phyloP scores from a whole-genome alignment of 371 early-diverging fungal species.

The Mucor indicus region DNA sequence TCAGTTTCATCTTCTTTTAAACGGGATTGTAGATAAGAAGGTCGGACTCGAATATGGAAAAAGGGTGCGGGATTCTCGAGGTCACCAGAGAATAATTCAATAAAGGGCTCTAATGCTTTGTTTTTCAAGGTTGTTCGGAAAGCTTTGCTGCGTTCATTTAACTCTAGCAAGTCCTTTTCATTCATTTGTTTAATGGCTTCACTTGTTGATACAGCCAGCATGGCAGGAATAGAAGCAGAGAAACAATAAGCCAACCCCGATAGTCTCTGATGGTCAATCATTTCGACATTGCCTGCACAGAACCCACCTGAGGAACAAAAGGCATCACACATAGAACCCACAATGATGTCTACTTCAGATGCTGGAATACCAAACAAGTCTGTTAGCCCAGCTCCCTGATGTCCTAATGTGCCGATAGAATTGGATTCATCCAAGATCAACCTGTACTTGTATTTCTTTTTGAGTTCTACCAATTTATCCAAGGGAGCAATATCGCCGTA shows the following conservation, averaged over 20 bases:
- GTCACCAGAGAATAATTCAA: slow-evolving; percentile 51
- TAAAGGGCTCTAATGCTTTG: slow-evolving; percentile 33
- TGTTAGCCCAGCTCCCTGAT: slow-evolving; percentile 87
- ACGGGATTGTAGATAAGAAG: slow-evolving; percentile 36
- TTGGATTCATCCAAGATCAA: slow-evolving; percentile 96
- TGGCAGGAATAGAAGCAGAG: slow-evolving; percentile 98
- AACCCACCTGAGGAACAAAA: slow-evolving; percentile 95
- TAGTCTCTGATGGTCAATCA: slow-evolving; percentile 94
- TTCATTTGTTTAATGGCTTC: slow-evolving; percentile 78
- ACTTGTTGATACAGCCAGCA: slow-evolving; percentile 86
- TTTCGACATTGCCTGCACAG: slow-evolving; percentile 84
- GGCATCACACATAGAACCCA: slow-evolving; percentile 88
- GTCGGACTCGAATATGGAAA: slow-evolving; percentile 65
- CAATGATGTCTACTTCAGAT: slow-evolving; percentile 91
- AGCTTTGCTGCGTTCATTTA: slow-evolving; percentile 30
- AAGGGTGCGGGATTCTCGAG: slow-evolving; percentile 58
- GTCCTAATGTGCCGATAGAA: slow-evolving; percentile 93
- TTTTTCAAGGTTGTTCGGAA: slow-evolving; percentile 37
- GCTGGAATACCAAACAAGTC: slow-evolving; percentile 78
- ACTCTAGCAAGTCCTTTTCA: slow-evolving; percentile 36
- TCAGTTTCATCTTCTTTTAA: slow-evolving; percentile 16
- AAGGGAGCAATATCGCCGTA: slow-evolving; percentile 92
- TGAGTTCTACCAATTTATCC: slow-evolving; percentile 81
- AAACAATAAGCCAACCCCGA: slow-evolving; percentile 95
- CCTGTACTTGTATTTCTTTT: slow-evolving; percentile 95